Conservation (phyloP, 176 grass and related monocot species). For the Rhynchospora tenuis region DNA sequence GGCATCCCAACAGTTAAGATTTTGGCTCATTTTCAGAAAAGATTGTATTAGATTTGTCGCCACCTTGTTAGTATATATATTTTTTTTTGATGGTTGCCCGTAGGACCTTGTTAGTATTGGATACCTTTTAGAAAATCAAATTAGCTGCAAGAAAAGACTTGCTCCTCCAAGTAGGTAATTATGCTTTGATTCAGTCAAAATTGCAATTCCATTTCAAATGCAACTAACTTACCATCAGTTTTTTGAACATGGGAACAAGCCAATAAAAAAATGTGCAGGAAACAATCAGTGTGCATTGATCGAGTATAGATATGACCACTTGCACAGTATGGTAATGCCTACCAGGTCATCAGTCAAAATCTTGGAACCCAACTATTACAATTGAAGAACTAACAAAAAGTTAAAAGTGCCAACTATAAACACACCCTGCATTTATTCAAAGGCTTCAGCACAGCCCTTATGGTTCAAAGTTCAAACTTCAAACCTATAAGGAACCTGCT, state of each 20-base stretch:
- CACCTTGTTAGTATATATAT: background rate
- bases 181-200: background rate
- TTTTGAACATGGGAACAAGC: background rate
- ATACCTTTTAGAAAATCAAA: background rate
- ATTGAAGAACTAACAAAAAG: background rate
- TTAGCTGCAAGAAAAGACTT: background rate
- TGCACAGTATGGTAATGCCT: background rate
- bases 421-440: background rate
- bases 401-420: background rate
- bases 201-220: background rate
- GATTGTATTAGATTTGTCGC: background rate
- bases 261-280: background rate
- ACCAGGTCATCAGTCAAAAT: background rate
- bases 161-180: background rate
- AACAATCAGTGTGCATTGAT: background rate
- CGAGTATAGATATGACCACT: background rate
- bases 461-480: background rate
- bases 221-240: background rate
- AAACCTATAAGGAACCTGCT: background rate
- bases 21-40: background rate
- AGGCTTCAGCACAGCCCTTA: background rate
- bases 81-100: too few species aligned
- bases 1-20: constrained; percentile 1
- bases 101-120: background rate
- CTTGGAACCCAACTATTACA: background rate